phyloP scores from a whole-genome alignment of 2,329 filamentous ascomycete genomes.

The Thelonectria blattea region DNA sequence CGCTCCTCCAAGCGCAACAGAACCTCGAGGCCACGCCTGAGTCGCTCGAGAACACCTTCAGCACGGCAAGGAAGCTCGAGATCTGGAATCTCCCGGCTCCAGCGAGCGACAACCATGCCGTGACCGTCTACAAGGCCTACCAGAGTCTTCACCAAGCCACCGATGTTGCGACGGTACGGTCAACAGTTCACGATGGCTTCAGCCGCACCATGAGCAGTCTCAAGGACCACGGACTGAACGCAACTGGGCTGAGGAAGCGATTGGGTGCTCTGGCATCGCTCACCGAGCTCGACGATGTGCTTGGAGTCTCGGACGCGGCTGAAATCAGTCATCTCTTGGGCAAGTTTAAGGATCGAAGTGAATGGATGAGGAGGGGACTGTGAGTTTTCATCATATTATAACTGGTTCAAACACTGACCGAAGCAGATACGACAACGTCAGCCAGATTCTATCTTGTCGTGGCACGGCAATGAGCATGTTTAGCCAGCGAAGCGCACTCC shows the following conservation, averaged over 20 bases:
- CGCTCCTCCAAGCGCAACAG: conserved; percentile 73
- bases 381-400: conserved; percentile 49
- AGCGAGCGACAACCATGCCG: conserved; percentile 65
- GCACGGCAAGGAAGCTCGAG: conserved; percentile 80
- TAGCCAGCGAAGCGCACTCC: conserved; percentile 70
- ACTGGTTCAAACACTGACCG: conserved; percentile 18
- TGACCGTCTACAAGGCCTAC: conserved; percentile 79
- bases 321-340: conserved; percentile 68
- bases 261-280: conserved; percentile 73
- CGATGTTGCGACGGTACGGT: conserved; percentile 58
- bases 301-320: conserved; percentile 64
- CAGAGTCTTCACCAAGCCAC: conserved; percentile 76
- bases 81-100: conserved; percentile 91
- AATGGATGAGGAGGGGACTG: conserved; percentile 85
- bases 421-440: conserved; percentile 74
- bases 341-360: conserved; percentile 68
- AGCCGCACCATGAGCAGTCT: conserved; percentile 65
- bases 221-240: conserved; percentile 54
- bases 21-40: conserved; percentile 61
- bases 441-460: conserved; percentile 80
- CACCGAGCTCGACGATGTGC: conserved; percentile 80
- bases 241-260: conserved; percentile 58
- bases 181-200: conserved; percentile 68
- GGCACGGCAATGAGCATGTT: conserved; percentile 83
- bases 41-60: conserved; percentile 75